Conservation (phyloP, 495 filamentous ascomycete species). For the Penicillium subrubescens region DNA sequence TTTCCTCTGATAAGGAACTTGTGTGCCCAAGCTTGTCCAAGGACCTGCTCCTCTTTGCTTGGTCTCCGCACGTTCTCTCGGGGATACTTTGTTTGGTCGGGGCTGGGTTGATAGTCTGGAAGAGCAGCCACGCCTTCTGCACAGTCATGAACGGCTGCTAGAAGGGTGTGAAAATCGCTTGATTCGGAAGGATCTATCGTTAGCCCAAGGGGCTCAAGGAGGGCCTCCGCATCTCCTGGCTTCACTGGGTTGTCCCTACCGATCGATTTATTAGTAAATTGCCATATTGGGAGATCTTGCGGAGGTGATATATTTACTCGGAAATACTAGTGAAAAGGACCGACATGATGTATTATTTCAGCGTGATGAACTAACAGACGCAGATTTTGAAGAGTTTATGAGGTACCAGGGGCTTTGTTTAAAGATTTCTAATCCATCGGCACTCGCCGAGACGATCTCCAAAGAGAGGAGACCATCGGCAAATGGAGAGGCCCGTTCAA, state of each 20-base stretch:
- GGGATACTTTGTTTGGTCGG: conserved; percentile 31
- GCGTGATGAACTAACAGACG: too few relatives aligned
- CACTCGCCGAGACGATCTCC: conserved; percentile 3
- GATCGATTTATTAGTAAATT: neutral
- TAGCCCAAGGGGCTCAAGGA: conserved; percentile 29
- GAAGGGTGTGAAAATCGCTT: conserved; percentile 34
- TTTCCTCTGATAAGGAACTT: conserved; percentile 36
- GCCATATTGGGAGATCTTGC: neutral
- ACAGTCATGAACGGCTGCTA: conserved; percentile 39
- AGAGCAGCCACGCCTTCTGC: conserved; percentile 30
- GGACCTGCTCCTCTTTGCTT: conserved; percentile 29
- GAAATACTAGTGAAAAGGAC: conserved; percentile 39
- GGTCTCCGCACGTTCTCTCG: conserved; percentile 35
- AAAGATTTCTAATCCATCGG: conserved; percentile 5
- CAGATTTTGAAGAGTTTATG: conserved; percentile 11
- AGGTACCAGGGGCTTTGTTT: neutral
- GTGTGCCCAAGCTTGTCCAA: conserved; percentile 38
- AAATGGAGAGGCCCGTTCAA: neutral
- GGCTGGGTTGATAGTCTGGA: conserved; percentile 36
- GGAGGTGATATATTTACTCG: conserved; percentile 20
- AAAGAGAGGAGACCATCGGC: conserved; percentile 11
- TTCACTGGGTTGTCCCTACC: conserved; percentile 34
- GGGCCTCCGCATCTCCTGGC: conserved; percentile 28
- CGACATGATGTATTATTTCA: conserved; percentile 27
- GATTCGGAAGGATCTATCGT: conserved; percentile 31